phyloP scores from a whole-genome alignment of 306 rosid species.

The Vigna mungo region DNA sequence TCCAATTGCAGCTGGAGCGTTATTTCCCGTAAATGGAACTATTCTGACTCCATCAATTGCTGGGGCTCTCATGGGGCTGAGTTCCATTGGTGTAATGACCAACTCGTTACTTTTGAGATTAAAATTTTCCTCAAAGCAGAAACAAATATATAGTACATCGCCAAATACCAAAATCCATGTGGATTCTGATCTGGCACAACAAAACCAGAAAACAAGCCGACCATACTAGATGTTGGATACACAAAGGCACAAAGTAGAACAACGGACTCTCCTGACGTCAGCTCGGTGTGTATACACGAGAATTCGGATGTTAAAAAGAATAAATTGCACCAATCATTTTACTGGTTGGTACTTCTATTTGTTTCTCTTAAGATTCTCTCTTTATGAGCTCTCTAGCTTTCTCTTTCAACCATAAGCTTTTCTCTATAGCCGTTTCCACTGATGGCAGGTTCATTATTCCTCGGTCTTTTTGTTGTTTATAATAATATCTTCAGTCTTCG shows the following conservation, averaged over 20 bases:
- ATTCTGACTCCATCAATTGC: constrained; percentile 95
- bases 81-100: constrained; percentile 88
- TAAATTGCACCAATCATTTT: background rate
- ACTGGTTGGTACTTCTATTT: background rate
- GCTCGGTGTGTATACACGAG: background rate
- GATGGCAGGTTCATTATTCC: background rate
- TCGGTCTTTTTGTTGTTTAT: background rate
- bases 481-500: background rate
- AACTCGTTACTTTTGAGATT: constrained; percentile 84
- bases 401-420: constrained; percentile 22
- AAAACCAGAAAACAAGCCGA: constrained; percentile 44
- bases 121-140: constrained; percentile 69
- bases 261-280: background rate
- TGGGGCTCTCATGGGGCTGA: constrained; percentile 94
- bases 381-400: background rate
- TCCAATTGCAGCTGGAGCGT: constrained; percentile 93
- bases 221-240: constrained; percentile 46
- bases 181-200: constrained; percentile 45
- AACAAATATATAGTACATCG: constrained; percentile 48
- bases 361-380: background rate
- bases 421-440: background rate
- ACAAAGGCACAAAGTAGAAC: constrained; percentile 14
- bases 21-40: constrained; percentile 86
- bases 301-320: constrained; percentile 1
- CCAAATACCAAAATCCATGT: constrained; percentile 39